A percentile compares a stretch with the other conserved stretches of the same genome.
Evolutionary conservation across 768 basidiomycete species (phyloP).

Genomic region (Mycena epipterygia): DNA sequence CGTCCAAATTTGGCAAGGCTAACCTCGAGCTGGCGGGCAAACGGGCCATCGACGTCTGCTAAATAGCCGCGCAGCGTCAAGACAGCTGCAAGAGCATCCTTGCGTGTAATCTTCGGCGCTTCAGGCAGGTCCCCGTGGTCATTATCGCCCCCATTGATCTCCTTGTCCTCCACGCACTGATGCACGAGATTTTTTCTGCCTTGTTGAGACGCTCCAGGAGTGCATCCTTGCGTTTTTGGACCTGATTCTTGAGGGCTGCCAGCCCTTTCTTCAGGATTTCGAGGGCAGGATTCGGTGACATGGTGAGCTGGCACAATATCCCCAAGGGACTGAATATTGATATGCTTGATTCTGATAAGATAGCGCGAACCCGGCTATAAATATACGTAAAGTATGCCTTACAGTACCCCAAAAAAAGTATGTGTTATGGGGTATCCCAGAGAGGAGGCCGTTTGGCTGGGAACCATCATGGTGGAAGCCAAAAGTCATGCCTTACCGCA

Average conservation of each 20-base stretch:
- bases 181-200: not conserved
- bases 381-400: too few relatives aligned
- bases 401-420: too few relatives aligned
- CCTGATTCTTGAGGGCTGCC: not conserved
- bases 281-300: not conserved
- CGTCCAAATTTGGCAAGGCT: not conserved
- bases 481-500: too few relatives aligned
- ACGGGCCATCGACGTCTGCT: not conserved
- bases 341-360: too few relatives aligned
- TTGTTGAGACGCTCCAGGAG: not conserved
- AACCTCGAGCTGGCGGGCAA: not conserved
- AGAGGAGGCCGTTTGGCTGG: too few relatives aligned
- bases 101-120: not conserved
- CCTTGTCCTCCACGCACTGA: not conserved
- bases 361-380: too few relatives aligned
- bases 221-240: not conserved
- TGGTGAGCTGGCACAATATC: not conserved
- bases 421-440: too few relatives aligned
- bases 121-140: not conserved
- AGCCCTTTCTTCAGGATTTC: not conserved
- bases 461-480: too few relatives aligned
- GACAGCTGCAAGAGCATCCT: not conserved
- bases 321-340: too few relatives aligned
- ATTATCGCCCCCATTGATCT: not conserved
- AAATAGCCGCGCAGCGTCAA: not conserved